Conservation (phyloP, 805 yeast genomes). For the Ogataea populi-albae region DNA sequence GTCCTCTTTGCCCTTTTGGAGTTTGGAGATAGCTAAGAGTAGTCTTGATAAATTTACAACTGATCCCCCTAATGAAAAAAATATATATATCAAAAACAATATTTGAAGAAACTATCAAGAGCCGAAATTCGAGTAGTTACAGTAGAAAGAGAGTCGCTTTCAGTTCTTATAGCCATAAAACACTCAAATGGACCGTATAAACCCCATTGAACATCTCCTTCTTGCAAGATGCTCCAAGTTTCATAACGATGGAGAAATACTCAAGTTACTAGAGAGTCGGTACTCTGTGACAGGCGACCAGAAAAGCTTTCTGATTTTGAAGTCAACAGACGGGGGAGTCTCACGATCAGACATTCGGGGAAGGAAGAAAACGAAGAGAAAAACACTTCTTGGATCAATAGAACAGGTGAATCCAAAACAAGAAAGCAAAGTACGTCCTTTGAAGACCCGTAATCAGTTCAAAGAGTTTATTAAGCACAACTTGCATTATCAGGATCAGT, state of each 20-base stretch:
- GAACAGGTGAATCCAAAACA: constrained; percentile 3
- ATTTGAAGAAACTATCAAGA: too few relatives aligned
- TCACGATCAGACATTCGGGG: constrained; percentile 15
- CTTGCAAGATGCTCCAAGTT: constrained; percentile 42
- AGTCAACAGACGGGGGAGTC: constrained; percentile 35
- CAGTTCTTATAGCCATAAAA: too few relatives aligned
- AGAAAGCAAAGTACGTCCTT: constrained; percentile 21
- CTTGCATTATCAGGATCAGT: constrained; percentile 37
- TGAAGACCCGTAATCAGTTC: constrained; percentile 39
- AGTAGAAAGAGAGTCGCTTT: too few relatives aligned
- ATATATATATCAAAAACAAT: too few relatives aligned
- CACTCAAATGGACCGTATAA: constrained; percentile 39
- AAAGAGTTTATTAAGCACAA: constrained; percentile 39
- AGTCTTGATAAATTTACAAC: too few relatives aligned
- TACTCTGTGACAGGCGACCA: constrained; percentile 46
- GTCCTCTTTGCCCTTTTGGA: too few relatives aligned
- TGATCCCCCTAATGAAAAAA: too few relatives aligned
- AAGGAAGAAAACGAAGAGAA: constrained; percentile 17
- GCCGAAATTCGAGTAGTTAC: too few relatives aligned
- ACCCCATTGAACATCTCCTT: constrained; percentile 45
- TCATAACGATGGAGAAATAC: constrained; percentile 35
- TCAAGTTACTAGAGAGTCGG: constrained; percentile 41
- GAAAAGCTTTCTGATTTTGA: constrained; percentile 42
- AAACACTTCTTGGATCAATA: constrained; percentile 13
- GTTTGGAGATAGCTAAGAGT: too few relatives aligned